Conservation (phyloP, 176 grass and related monocot genomes). For the Raddia guianensis region DNA sequence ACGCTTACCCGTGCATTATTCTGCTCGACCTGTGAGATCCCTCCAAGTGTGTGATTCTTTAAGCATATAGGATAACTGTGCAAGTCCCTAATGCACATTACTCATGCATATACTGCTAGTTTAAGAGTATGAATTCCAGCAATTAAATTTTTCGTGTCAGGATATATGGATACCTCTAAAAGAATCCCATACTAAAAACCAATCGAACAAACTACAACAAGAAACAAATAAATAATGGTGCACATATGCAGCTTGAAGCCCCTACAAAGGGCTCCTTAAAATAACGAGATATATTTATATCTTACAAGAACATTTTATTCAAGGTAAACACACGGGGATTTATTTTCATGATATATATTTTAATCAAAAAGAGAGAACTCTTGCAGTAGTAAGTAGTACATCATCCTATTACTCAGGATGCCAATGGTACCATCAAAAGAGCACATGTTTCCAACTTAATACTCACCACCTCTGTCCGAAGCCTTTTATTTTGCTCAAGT, state of each 20-base stretch:
- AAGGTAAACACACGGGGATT: background rate
- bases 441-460: slow-evolving; percentile 21
- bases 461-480: slow-evolving; percentile 59
- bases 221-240: slow-evolving; percentile 5
- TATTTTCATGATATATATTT: background rate
- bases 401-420: background rate
- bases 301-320: slow-evolving; percentile 1
- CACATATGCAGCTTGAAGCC: slow-evolving; percentile 28
- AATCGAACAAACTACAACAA: slow-evolving; percentile 2
- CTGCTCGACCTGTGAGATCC: background rate
- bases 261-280: background rate
- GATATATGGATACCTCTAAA: slow-evolving; percentile 21
- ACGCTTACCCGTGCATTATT: background rate
- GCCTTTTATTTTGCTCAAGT: slow-evolving; percentile 56
- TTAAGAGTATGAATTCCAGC: background rate
- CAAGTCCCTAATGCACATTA: slow-evolving; percentile 8
- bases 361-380: slow-evolving; percentile 1
- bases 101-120: slow-evolving; percentile 19
- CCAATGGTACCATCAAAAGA: slow-evolving; percentile 8
- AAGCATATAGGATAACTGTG: background rate
- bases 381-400: slow-evolving; percentile 16
- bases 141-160: slow-evolving; percentile 1
- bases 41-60: background rate
- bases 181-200: slow-evolving; percentile 1
- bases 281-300: background rate